Evolutionary conservation across 768 basidiomycete genomes (phyloP), one percentile per base, ranked within the genome.

Genomic region (Amyloporia xantha): DNA sequence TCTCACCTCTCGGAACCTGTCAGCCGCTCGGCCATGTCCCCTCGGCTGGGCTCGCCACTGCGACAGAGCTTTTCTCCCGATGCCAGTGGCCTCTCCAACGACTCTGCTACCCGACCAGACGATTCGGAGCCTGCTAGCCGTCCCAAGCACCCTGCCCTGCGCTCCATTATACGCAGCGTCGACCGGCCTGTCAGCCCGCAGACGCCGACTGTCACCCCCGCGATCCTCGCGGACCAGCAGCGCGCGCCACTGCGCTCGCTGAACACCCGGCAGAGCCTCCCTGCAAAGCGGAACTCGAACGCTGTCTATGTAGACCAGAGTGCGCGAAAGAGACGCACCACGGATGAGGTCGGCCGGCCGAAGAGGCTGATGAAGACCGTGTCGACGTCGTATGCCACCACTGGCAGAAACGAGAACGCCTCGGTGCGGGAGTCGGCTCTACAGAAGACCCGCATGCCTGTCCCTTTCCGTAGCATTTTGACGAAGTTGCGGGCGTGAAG

Each of bases 131-230:
- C 37, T 36, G 44, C 17, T 26, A 39, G 28, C 35, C 19, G 57
- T 47, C 59, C 60, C 4, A 59, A 54, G 46, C 62, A 61, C 38
- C 60, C 62, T 23, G 60, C 57, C 15, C 47, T 60, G 11, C 60
- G 57, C 19, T 50, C 55, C 30, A 37, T 55, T 6, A 36, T 50
- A 11, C 54, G 56, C 23, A 42, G 49, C 21, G 37, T 51, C 12
- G 48, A 41, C 20, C 36, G 49, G 24, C 42, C 53, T 5, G 48
- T 46, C 39, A 20, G 33, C 39, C 39, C 52, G 35, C 53, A 52
- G 19, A 52, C 51, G 11, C 48, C 56, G 15, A 36, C 39, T 23
- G 41, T 30, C 12, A 41, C 44, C 3, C 52, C 55, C 15, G 19
- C 42, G 10, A 26, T 49, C 2, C 48, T 50, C 19, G 27, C 44